Evolutionary conservation across 257 asterid species (phyloP).

Genomic region (Scutellaria baicalensis): DNA sequence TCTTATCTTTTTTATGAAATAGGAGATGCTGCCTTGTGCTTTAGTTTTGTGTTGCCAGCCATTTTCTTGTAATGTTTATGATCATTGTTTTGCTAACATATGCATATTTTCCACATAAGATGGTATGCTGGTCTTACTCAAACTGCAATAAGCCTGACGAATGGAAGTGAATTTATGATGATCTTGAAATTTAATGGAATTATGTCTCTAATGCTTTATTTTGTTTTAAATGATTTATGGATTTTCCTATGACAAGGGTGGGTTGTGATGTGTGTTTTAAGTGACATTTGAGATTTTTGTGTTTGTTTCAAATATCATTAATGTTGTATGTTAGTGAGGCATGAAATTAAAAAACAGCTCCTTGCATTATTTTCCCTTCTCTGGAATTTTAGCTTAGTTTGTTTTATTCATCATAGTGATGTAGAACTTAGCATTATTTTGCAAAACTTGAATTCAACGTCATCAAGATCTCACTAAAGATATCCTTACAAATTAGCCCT

Average conservation of each 20-base stretch:
- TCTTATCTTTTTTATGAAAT: neutral
- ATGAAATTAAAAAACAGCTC: neutral
- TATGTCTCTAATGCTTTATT: neutral
- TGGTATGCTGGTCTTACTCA: neutral
- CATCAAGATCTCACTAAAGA: neutral
- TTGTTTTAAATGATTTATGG: neutral
- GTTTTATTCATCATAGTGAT: neutral
- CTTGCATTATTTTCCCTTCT: neutral
- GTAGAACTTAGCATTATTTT: neutral
- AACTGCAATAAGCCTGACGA: neutral
- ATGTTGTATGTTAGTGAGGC: neutral
- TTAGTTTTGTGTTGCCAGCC: neutral
- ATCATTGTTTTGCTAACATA: neutral
- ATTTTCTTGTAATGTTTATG: neutral
- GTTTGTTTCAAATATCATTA: constrained; percentile 13
- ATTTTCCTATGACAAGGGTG: neutral
- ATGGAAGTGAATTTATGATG: neutral
- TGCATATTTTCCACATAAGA: neutral
- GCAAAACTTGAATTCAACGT: neutral
- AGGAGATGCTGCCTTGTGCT: neutral
- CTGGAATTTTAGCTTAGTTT: neutral
- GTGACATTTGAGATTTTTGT: neutral
- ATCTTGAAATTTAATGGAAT: neutral
- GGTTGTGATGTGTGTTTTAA: neutral
- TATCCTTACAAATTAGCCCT: neutral